These are phyloP conservation scores for Dictyostelium capitatum DNA, from an alignment of 78 protist genomes.

Conservation along the genomic window DNA sequence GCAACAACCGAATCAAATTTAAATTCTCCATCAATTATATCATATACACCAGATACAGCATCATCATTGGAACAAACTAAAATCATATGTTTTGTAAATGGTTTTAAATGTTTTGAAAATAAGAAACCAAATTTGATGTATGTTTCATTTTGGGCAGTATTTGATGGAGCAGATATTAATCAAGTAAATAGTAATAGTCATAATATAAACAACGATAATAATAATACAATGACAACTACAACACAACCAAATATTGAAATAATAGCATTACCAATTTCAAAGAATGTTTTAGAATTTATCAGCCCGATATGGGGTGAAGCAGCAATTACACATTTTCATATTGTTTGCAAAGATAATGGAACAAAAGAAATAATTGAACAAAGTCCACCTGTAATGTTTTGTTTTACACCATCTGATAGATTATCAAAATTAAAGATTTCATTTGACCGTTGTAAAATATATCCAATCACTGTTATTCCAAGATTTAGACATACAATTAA, in stretches of 20 bases:
- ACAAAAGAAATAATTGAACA: conserved; percentile 47
- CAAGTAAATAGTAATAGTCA: too few relatives aligned
- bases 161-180: conserved; percentile 30
- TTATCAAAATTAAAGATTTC: conserved; percentile 71
- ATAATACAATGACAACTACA: too few relatives aligned
- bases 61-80: conserved; percentile 75
- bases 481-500: conserved; percentile 67
- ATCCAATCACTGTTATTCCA: conserved; percentile 49
- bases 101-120: conserved; percentile 64
- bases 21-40: conserved; percentile 35
- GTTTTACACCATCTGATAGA: conserved; percentile 68
- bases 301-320: conserved; percentile 72
- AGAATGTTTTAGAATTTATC: conserved; percentile 43
- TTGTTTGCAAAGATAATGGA: conserved; percentile 70
- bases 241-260: conserved; percentile 24
- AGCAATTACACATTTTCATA: conserved; percentile 47
- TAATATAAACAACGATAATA: too few relatives aligned
- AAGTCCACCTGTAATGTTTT: conserved; percentile 32
- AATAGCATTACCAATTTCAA: conserved; percentile 57
- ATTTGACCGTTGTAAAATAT: conserved; percentile 69
- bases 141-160: conserved; percentile 77
- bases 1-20: not conserved
- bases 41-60: conserved; percentile 77
- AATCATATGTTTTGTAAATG: conserved; percentile 53
- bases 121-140: conserved; percentile 19